phyloP scores from a whole-genome alignment of 2,329 filamentous ascomycete genomes.

The Metarhizium album region DNA sequence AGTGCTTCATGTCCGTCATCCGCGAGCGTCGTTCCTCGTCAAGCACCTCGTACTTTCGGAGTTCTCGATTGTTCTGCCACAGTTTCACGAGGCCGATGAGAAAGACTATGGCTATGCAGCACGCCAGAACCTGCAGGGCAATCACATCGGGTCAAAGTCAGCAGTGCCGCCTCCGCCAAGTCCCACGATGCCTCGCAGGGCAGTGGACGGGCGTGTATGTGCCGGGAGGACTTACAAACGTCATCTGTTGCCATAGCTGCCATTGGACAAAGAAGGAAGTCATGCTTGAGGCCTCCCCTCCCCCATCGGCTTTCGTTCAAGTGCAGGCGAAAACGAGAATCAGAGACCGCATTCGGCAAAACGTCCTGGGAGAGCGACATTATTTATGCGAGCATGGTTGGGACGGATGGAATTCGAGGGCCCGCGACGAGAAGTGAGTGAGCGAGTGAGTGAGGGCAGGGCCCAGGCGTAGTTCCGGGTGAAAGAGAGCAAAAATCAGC shows the following conservation, averaged over 20 bases:
- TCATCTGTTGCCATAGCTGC: constrained; percentile 83
- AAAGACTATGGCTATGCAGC: constrained; percentile 61
- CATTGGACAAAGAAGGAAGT: constrained; percentile 54
- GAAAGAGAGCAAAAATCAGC: not conserved
- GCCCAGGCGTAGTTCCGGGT: not conserved
- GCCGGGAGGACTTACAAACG: constrained; percentile 53
- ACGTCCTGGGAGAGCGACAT: not conserved
- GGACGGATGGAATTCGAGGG: not conserved
- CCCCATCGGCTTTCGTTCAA: constrained; percentile 1
- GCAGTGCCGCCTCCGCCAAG: too few species aligned
- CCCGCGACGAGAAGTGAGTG: not conserved
- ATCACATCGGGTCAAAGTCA: not conserved
- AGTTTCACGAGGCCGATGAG: constrained; percentile 57
- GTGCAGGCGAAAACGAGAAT: not conserved
- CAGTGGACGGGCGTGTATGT: too few species aligned
- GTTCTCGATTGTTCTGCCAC: constrained; percentile 44
- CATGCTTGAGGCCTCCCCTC: constrained; percentile 13
- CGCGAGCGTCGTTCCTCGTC: constrained; percentile 54
- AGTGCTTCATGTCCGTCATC: constrained; percentile 42
- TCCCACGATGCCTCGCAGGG: too few species aligned
- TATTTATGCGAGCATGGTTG: not conserved
- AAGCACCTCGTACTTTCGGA: constrained; percentile 48
- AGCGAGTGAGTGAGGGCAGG: not conserved
- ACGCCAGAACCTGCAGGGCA: constrained; percentile 53
- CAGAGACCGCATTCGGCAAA: not conserved